Base-by-base conservation (phyloP, 148 eudicot genomes). In the Fagopyrum tataricum region DNA sequence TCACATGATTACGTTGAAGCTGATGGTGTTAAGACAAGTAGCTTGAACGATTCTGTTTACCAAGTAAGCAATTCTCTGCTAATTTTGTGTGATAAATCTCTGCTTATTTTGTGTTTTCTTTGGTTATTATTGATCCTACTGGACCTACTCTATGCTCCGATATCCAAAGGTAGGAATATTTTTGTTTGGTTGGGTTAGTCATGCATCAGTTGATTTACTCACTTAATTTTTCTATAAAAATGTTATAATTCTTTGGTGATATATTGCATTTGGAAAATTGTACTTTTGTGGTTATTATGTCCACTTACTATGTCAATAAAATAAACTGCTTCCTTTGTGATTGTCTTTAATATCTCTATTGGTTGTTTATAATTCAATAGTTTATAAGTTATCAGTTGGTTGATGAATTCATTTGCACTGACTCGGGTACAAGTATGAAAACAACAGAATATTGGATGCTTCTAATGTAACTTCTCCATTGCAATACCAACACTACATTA, bases 381-480 rank as follows among this genome's bases (percentile, higher is more conserved):
- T 37, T 64, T 20, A 64, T 13, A 24, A 15, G 69, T 64, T 31
- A 18, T 37, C 44, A 10, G 20, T 13, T 44, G 14, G 72, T 26
- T 70, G 31, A 71, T 48, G 17, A 55, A 7, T 55, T 46, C 76
- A 40, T 67, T 20, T 49, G 79, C 55, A 44, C 58, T 77, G 58
- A 69, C 49, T 80, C 84, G 90, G 99, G 89, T 95, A 86, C 84
- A 90, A 92, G 83, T 95, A 92, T 74, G 99, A 95, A 80, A 87
- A 90, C 74, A 81, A 92, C 80, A 85, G 85, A 79, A 86, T 95
- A 71, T 76, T 87, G 82, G 97, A 95, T 85, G 88, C 82, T 79
- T 88, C 97, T 76, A 93, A 90, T 81, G 86, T 83, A 72, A 82
- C 88, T 68, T 90, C 97, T 73, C 91, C 98, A 31, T 81, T 95